phyloP scores from a whole-genome alignment of 1,284 basidiomycete species.

The Heterobasidion occidentale region DNA sequence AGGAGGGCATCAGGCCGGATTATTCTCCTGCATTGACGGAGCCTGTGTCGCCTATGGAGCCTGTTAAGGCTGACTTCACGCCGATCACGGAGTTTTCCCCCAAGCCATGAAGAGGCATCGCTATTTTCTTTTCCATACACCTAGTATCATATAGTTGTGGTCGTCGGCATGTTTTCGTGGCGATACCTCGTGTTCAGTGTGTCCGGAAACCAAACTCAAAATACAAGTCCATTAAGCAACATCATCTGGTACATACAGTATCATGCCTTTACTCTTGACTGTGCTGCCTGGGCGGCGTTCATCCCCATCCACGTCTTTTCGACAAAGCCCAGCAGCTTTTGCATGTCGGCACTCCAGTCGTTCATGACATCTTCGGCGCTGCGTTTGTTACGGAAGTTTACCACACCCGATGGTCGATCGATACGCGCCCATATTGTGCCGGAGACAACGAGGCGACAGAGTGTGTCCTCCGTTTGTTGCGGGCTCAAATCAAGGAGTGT shows the following conservation, averaged over 20 bases:
- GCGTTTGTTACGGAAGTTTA: conserved; percentile 76
- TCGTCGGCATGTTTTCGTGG: too few relatives aligned
- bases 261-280: conserved; percentile 52
- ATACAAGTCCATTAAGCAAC: conserved; percentile 13
- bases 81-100: not conserved
- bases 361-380: conserved; percentile 90
- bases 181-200: not conserved
- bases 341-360: conserved; percentile 94
- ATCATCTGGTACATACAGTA: conserved; percentile 6
- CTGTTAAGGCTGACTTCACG: conserved; percentile 3
- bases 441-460: conserved; percentile 86
- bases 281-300: conserved; percentile 79
- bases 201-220: not conserved
- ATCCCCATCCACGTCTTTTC: conserved; percentile 90
- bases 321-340: conserved; percentile 73
- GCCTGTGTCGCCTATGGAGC: conserved; percentile 16
- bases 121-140: too few relatives aligned
- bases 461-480: conserved; percentile 79
- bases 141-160: too few relatives aligned
- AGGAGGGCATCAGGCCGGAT: conserved; percentile 55
- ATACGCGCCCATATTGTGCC: conserved; percentile 92
- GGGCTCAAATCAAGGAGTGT: conserved; percentile 82
- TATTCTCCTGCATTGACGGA: conserved; percentile 47
- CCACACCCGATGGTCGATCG: conserved; percentile 86
- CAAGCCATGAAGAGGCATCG: not conserved